Conservation (phyloP, 1,284 basidiomycete species). For the Filobasidium uniguttulatum region DNA sequence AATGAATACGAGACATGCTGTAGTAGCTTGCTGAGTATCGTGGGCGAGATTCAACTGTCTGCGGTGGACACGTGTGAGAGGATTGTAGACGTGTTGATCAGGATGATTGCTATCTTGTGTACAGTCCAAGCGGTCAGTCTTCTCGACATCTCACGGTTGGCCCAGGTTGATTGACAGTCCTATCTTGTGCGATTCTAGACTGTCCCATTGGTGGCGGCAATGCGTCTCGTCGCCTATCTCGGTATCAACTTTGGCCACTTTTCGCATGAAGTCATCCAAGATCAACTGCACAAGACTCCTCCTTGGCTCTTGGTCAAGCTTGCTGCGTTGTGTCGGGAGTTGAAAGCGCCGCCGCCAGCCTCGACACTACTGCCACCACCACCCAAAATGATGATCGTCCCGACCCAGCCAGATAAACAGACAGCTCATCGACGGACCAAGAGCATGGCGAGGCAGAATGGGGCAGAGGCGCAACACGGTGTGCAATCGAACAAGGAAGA, state of each 20-base stretch:
- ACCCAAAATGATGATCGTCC: neutral
- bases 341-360: neutral
- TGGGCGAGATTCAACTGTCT: neutral
- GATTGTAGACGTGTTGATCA: neutral
- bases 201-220: neutral
- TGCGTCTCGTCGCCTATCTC: neutral
- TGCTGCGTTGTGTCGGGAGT: neutral
- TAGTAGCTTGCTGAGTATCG: neutral
- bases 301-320: neutral
- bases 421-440: neutral
- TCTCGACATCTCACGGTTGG: no score
- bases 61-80: neutral
- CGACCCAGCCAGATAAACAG: no score
- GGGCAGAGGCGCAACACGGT: neutral
- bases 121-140: no score
- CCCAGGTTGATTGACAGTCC: neutral
- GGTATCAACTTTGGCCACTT: neutral
- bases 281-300: neutral
- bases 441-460: neutral
- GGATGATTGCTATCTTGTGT: neutral
- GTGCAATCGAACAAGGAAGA: neutral
- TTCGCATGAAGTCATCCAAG: neutral
- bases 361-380: neutral
- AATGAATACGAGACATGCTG: neutral
- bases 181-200: neutral